Base-by-base conservation (phyloP, 768 basidiomycete species). In the Tulasnella sp. region DNA sequence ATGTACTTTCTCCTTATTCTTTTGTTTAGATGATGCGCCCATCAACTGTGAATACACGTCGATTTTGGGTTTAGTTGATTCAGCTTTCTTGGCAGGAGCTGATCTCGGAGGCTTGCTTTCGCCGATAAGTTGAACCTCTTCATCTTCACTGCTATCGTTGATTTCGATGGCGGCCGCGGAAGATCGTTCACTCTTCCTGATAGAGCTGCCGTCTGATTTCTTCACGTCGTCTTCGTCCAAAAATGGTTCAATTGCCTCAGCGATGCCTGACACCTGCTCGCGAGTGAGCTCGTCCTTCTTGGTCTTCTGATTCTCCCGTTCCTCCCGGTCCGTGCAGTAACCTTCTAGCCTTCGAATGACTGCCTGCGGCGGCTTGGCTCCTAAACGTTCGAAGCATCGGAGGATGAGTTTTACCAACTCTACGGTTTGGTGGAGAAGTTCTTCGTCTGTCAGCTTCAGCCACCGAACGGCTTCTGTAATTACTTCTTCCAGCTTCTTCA, bases 361-460 rank as follows among this genome's bases (percentile, higher is more conserved):
- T 26, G 84, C 86, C 37, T 88, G 85, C 5, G 86, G 86, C 0
- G 92, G 94, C 2, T 83, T 86, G 3, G 91, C 85, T 7, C 85
- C 84, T 2, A 89, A 89, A 1, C 42, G n/a, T 69, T 90, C 89
- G 85, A 98, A 95, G 79, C 92, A 90, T 26, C 89, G 88, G 73
- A 99, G 86, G 37, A 98, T 87, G 16, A 90, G 89, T 82, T 93
- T 91, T 32, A 99, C 86, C 29, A 99, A 87, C 73, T 93, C 87
- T 80, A 94, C 95, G 0, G 95, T 92, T 81, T 96, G 94, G 83
- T 96, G 91, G 2, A 99, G 86, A 7, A 98, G 87, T 82, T 99
- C 97, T 81, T 92, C 89, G 84, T 99, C 95, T 16, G 96, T 98
- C 46, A 99, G 87, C 35, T 96, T 91, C 70, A 99, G 85, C 98